Base-by-base conservation (phyloP, 306 rosid genomes). In the Calophaca sinica region DNA sequence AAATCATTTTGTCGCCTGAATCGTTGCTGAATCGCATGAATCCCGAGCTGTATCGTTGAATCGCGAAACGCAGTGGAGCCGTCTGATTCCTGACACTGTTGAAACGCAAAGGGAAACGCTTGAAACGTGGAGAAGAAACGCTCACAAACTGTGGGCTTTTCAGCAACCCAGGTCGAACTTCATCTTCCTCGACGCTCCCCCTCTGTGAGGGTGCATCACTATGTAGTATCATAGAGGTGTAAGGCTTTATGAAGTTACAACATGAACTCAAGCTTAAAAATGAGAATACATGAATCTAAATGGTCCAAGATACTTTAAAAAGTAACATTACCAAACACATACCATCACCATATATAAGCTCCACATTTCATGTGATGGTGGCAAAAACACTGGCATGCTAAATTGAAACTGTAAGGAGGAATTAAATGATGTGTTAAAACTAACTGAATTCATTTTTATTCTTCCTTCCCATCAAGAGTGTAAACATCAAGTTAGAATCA, bases 381-480 rank as follows among this genome's bases (percentile, higher is more conserved):
- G 36, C 15, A 75, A 52, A 29, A 42, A 58, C 9, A 60, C 4
- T 20, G 1, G 1, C 26, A 20, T 20, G 26, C 26, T 20, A 12
- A 45, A n/a, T 15, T 57, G 62, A 72, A 39, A 57, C 58, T 36
- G 53, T 35, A 36, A 72, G 46, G 58, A 39, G 65, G 20, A 50
- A 74, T 41, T 26, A 6, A 67, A 67, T 31, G 48, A 2, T 36
- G 13, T 29, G 35, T 28, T 14, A 35, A 54, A 65, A 36, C 32
- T 33, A 39, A 73, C 52, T 7, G 54, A 63, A 49, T 4, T 15
- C 29, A 35, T 6, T 57, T 81, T 76, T 55, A 35, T 39, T 54
- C 73, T n/a, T 28, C 12, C 9, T 75, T 32, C 31, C 28, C n/a
- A 60, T 50, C 77, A 62, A 62, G 45, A 44, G 15, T 41, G 58